Percentiles rank a stretch among this genome's conserved stretches.
Evolutionary conservation across 2,329 filamentous ascomycete species (phyloP).

Genomic region (Trichoderma asperellum): DNA sequence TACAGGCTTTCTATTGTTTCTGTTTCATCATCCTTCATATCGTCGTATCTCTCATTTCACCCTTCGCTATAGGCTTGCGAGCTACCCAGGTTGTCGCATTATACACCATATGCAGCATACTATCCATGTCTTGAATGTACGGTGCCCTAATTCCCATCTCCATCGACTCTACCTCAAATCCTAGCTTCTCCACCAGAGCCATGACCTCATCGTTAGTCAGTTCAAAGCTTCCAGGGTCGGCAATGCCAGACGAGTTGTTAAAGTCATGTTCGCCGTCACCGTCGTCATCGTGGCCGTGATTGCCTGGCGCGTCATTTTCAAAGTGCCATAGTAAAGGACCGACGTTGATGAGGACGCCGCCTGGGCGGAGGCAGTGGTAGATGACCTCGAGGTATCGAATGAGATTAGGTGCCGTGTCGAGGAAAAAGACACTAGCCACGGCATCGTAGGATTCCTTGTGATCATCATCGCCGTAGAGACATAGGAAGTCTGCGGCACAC

Average conservation of each 20-base stretch:
- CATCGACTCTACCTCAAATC: constrained; percentile 72
- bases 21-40: neutral
- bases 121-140: constrained; percentile 83
- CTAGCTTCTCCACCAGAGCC: constrained; percentile 70
- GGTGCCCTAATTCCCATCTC: constrained; percentile 68
- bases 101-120: constrained; percentile 87
- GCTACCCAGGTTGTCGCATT: constrained; percentile 83
- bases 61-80: constrained; percentile 59
- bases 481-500: constrained; percentile 89
- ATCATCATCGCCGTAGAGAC: constrained; percentile 72
- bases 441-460: constrained; percentile 72
- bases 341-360: constrained; percentile 85
- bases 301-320: constrained; percentile 70
- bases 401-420: constrained; percentile 93
- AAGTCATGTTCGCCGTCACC: constrained; percentile 55
- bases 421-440: constrained; percentile 90
- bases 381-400: constrained; percentile 89
- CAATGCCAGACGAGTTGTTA: constrained; percentile 68
- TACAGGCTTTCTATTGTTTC: neutral
- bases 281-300: constrained; percentile 57
- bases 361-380: constrained; percentile 71
- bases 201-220: constrained; percentile 88
- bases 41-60: neutral
- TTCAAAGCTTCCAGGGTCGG: constrained; percentile 88
- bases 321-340: constrained; percentile 96